Conservation (phyloP, 495 filamentous ascomycete genomes). For the Aspergillus ostianus region DNA sequence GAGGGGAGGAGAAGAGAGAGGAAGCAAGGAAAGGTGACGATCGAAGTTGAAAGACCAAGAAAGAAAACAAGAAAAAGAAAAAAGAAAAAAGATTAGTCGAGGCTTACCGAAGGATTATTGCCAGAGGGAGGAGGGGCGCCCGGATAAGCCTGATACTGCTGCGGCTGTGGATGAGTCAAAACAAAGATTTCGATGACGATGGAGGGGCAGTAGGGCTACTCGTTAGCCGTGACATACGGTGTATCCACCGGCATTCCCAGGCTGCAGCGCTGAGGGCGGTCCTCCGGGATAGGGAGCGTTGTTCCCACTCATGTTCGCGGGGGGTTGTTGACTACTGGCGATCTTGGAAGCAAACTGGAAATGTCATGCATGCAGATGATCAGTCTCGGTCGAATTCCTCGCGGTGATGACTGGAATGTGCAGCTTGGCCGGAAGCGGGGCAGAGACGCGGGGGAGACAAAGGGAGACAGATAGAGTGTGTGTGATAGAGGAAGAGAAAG, state of each 20-base stretch:
- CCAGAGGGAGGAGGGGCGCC: conserved; percentile 31
- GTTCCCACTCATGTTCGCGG: conserved; percentile 30
- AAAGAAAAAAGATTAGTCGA: conserved; percentile 18
- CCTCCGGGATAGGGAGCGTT: conserved; percentile 41
- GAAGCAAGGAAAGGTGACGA: conserved; percentile 13
- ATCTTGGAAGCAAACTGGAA: conserved; percentile 47
- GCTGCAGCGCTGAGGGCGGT: conserved; percentile 37
- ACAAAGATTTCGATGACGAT: conserved; percentile 3
- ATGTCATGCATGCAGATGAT: conserved; percentile 17
- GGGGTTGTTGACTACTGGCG: conserved; percentile 36
- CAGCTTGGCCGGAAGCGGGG: conserved; percentile 15
- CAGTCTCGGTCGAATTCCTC: too few species aligned
- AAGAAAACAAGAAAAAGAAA: conserved; percentile 10
- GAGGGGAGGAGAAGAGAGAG: neutral
- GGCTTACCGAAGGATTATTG: conserved; percentile 38
- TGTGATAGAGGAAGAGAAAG: neutral
- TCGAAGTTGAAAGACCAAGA: conserved; percentile 3
- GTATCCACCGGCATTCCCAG: conserved; percentile 31
- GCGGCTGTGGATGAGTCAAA: conserved; percentile 15
- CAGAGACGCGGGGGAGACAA: conserved; percentile 12
- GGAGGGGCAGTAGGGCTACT: neutral
- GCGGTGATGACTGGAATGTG: too few species aligned
- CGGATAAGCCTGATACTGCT: conserved; percentile 46
- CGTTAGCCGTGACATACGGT: conserved; percentile 12
- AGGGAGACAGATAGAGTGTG: neutral